These are phyloP conservation scores for Dactylonectria estremocensis DNA, from an alignment of 2,329 filamentous ascomycete genomes.

Conservation along the genomic window DNA sequence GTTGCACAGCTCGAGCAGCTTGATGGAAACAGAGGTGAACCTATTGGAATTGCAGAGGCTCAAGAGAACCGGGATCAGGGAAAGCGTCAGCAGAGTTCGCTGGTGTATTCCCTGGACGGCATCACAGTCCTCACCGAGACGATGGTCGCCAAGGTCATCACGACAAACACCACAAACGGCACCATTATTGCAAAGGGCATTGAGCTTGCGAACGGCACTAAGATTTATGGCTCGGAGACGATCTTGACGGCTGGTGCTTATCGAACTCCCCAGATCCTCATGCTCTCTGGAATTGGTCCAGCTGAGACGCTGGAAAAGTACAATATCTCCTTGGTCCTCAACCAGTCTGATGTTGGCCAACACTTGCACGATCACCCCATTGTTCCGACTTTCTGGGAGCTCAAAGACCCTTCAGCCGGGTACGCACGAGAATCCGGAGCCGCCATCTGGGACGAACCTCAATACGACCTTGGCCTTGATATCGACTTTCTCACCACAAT, in stretches of 20 bases:
- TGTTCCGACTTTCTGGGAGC: slow-evolving; percentile 13
- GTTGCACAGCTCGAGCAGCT: slow-evolving; percentile 43
- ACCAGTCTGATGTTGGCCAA: slow-evolving; percentile 20
- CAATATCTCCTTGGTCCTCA: slow-evolving; percentile 17
- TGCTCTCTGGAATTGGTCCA: slow-evolving; percentile 56
- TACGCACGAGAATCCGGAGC: slow-evolving; percentile 13
- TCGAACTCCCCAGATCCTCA: slow-evolving; percentile 55
- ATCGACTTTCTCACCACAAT: slow-evolving; percentile 22
- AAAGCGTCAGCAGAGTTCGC: slow-evolving; percentile 39
- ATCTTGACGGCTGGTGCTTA: slow-evolving; percentile 56
- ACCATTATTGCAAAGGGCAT: slow-evolving; percentile 14
- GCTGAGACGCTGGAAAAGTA: slow-evolving; percentile 39
- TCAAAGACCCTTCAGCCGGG: slow-evolving; percentile 19
- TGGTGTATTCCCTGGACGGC: slow-evolving; percentile 41
- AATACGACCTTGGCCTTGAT: slow-evolving; percentile 18
- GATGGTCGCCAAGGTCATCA: slow-evolving; percentile 41
- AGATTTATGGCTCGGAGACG: slow-evolving; percentile 52
- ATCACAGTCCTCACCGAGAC: slow-evolving; percentile 46
- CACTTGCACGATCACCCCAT: slow-evolving; percentile 18
- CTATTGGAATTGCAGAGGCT: slow-evolving; percentile 51
- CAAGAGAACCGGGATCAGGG: slow-evolving; percentile 45
- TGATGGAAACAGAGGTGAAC: slow-evolving; percentile 43
- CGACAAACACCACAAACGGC: slow-evolving; percentile 13
- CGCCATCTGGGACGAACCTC: slow-evolving; percentile 9
- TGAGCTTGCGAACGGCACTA: slow-evolving; percentile 25